phyloP scores from a whole-genome alignment of 768 basidiomycete genomes.

The Chalciporus pseudorubinellus region DNA sequence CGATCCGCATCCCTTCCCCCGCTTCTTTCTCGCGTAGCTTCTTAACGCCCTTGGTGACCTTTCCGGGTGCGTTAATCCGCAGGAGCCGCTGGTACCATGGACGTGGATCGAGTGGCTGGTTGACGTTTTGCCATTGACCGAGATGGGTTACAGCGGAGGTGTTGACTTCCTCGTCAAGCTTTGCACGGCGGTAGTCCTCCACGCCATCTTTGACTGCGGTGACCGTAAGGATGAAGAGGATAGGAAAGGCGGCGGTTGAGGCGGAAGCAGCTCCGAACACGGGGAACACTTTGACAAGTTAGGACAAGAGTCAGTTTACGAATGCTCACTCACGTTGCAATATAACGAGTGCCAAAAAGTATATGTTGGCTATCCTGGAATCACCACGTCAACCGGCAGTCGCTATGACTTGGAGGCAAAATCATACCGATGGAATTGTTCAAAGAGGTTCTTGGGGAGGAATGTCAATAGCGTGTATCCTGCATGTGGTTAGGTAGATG shows the following conservation, averaged over 20 bases:
- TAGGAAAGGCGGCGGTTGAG: constrained; percentile 77
- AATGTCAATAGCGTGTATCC: constrained; percentile 92
- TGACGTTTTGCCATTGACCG: constrained; percentile 86
- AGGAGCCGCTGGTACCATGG: constrained; percentile 74
- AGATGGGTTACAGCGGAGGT: constrained; percentile 90
- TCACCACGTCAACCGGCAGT: constrained; percentile 1
- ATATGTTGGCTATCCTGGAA: constrained; percentile 82
- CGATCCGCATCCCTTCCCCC: constrained; percentile 58
- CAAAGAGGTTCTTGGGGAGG: constrained; percentile 89
- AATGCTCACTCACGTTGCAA: constrained; percentile 57
- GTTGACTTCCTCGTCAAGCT: constrained; percentile 91
- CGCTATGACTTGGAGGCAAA: neutral
- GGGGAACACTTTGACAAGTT: constrained; percentile 63
- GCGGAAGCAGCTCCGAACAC: constrained; percentile 88
- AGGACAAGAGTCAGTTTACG: constrained; percentile 1
- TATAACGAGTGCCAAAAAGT: constrained; percentile 82
- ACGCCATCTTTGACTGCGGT: constrained; percentile 95
- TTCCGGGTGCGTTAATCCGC: constrained; percentile 66
- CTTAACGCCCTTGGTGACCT: constrained; percentile 79
- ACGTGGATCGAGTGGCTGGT: constrained; percentile 76
- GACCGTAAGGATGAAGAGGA: constrained; percentile 81
- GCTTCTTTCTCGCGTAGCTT: constrained; percentile 83
- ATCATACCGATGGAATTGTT: constrained; percentile 85
- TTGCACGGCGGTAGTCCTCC: constrained; percentile 91
- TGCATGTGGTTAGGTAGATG: constrained; percentile 28